Base-by-base conservation (phyloP, 2,329 filamentous ascomycete species). In the Colletotrichum kahawae region DNA sequence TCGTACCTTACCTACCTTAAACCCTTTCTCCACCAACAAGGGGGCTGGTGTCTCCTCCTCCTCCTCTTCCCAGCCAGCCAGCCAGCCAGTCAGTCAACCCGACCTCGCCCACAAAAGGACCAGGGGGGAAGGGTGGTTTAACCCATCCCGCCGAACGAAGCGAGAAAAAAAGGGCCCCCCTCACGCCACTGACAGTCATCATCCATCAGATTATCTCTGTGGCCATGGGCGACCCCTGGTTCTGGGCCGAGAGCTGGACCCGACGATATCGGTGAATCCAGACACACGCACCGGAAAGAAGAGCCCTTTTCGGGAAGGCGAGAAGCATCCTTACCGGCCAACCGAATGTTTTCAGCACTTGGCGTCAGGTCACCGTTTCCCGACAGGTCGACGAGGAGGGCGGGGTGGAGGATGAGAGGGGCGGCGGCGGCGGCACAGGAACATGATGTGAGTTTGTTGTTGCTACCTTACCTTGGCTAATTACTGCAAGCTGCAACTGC, bases 121-220 rank as follows among this genome's bases (percentile, higher is more conserved):
- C 10, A 43, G 33, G 38, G 31, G 34, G 31, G 33, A 33, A 33
- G 34, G 16, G n/a, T 54, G 34, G 65, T 29, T 38, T 60, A 29
- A n/a, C 24, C 27, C 65, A 34, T 69, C 64, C 24, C 54, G 33
- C 33, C 36, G 21, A 67, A 59, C 69, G 51, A 38, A 48, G 43
- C 43, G 43, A 21, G 43, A 24, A 24, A 12, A 48, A 48, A 48
- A 21, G 43, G n/a, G 18, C 24, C 5, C 65, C 38, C 43, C 65
- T 73, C 70, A 73, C 70, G 70, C 70, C 70, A 69, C 70, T 57
- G 27, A 69, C 70, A 73, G 70, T 69, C 70, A 73, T 69, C 48
- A 38, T 54, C 65, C 43, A 67, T 33, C n/a, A 31, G n/a, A 16
- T 59, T 21, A 38, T 34, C 57, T 38, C 43, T 14, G 48, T 43